phyloP scores from a whole-genome alignment of 1,284 basidiomycete species.

The Irpex sp. region DNA sequence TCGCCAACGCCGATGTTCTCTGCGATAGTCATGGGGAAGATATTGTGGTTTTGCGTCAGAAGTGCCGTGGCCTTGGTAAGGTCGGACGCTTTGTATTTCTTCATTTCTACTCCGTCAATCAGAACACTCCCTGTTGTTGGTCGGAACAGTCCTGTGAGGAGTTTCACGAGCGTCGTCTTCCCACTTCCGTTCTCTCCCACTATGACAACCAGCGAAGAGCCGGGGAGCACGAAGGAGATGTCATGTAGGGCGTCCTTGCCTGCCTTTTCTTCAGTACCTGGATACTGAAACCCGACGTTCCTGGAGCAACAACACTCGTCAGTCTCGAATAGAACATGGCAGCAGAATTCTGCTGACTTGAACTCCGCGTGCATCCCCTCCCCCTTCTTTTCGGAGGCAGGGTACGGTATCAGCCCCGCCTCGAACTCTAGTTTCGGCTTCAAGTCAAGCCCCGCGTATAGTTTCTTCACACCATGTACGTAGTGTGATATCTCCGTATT shows the following conservation, averaged over 20 bases:
- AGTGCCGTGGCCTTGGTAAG: slow-evolving; percentile 56
- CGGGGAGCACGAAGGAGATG: slow-evolving; percentile 58
- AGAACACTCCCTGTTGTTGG: slow-evolving; percentile 59
- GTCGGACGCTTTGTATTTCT: slow-evolving; percentile 39
- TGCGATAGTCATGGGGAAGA: slow-evolving; percentile 60
- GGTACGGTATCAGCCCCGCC: neutral
- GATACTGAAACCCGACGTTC: slow-evolving; percentile 66
- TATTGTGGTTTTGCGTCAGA: slow-evolving; percentile 71
- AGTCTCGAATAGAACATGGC: neutral
- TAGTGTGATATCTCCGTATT: neutral
- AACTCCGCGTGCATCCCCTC: slow-evolving; percentile 36
- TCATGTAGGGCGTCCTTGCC: slow-evolving; percentile 48
- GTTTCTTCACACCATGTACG: neutral
- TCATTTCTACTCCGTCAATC: slow-evolving; percentile 54
- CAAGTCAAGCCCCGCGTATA: slow-evolving; percentile 3
- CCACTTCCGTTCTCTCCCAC: slow-evolving; percentile 70
- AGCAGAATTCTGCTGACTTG: slow-evolving; percentile 21
- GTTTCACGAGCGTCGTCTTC: slow-evolving; percentile 68
- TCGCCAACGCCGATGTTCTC: slow-evolving; percentile 70
- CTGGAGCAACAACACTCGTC: slow-evolving; percentile 25
- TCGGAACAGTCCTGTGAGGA: slow-evolving; percentile 64
- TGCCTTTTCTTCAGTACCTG: slow-evolving; percentile 27
- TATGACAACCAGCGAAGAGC: slow-evolving; percentile 46
- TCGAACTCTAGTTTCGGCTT: neutral
- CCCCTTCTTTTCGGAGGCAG: neutral